Evolutionary conservation across 1,139 yeast genomes (phyloP), one percentile per base, ranked within the genome.

Genomic region (Zygoascus sp.): DNA sequence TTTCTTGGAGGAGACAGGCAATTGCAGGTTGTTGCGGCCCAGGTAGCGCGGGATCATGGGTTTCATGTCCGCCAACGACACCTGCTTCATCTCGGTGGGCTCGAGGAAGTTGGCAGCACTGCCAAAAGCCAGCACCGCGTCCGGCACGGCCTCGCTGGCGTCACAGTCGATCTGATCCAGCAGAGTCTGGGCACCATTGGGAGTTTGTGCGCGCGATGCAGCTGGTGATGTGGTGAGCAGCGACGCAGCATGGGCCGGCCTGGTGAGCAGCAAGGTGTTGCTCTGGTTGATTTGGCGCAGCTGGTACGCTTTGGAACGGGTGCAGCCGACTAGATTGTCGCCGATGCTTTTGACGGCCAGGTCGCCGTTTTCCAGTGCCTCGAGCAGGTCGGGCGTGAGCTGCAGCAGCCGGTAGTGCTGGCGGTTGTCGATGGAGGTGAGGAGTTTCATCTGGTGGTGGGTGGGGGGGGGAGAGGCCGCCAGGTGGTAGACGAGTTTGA

Each of bases 231-330:
- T n/a, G n/a, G n/a, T n/a, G n/a, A n/a, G n/a, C n/a, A n/a, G n/a
- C n/a, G n/a, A n/a, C n/a, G n/a, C n/a, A n/a, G n/a, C n/a, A n/a
- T n/a, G n/a, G n/a, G n/a, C n/a, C n/a, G 49, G 59, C 8, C 40
- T 67, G 62, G 80, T 65, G 28, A 89, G 56, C 56, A 88, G 63
- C 10, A 85, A 81, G 1, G 94, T 77, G 62, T 90, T 89, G 8
- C 96, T 85, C 63, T 90, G 97, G 61, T 87, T 86, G 72, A 86
- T 82, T 58, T 84, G 90, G 42, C 90, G 74, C 17, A 89, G 60
- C 47, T 72, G 72, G 76, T 79, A 88, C 0, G 95, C 83, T 47
- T 71, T 64, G 35, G 67, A 56, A 7, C 66, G 58, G 0, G 94
- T 77, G 51, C 90, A 82, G n/a, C 86, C 62, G 22, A 81, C 85